Evolutionary conservation across 495 filamentous ascomycete species (phyloP).

Genomic region (Podospora pseudopauciseta): DNA sequence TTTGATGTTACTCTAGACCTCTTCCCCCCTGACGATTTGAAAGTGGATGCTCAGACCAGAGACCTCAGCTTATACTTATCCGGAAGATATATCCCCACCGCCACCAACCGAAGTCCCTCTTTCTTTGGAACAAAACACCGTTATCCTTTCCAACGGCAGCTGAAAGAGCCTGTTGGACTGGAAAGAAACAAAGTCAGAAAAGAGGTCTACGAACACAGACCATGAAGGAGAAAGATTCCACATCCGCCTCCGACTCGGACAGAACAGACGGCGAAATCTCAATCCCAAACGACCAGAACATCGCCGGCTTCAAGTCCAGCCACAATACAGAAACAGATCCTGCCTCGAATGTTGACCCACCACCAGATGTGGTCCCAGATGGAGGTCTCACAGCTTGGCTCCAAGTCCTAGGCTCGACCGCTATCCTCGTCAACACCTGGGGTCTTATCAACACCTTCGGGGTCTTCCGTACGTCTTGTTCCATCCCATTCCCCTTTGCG

Average conservation of each 20-base stretch:
- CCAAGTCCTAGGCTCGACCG: constrained; percentile 40
- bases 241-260: constrained; percentile 19
- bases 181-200: background rate
- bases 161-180: background rate
- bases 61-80: background rate
- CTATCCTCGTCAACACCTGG: constrained; percentile 43
- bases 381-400: constrained; percentile 47
- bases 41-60: background rate
- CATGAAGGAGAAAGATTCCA: constrained; percentile 19
- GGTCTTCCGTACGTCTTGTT: constrained; percentile 46
- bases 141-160: background rate
- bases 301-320: background rate
- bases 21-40: background rate
- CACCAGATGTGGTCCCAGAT: constrained; percentile 17
- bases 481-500: background rate
- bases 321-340: background rate
- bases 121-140: background rate
- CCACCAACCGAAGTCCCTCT: background rate
- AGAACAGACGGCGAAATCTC: constrained; percentile 12
- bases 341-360: background rate
- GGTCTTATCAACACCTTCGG: constrained; percentile 51
- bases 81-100: background rate
- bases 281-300: background rate
- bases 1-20: background rate
- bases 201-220: background rate